Conservation (phyloP, 164 flowering plant species). For the Berberis thunbergii region DNA sequence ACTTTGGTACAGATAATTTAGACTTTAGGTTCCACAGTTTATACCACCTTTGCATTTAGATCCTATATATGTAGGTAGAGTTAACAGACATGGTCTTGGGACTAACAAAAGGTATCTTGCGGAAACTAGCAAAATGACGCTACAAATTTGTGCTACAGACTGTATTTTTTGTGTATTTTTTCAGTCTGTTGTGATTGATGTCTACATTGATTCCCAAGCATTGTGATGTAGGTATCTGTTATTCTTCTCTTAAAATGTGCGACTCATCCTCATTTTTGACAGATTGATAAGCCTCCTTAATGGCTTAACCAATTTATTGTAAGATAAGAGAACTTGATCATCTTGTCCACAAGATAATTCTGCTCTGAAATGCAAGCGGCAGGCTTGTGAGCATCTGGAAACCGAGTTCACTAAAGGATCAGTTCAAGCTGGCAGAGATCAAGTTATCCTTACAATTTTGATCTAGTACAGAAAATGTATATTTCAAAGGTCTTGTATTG, state of each 20-base stretch:
- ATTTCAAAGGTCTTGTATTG: background rate
- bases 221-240: background rate
- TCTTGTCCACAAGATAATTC: background rate
- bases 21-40: no score
- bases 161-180: no score
- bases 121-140: no score
- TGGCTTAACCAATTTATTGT: conserved; percentile 9
- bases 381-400: background rate
- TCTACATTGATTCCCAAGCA: background rate
- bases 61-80: no score
- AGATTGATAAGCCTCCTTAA: conserved; percentile 13
- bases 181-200: background rate
- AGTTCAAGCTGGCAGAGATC: no score
- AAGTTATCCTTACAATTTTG: background rate
- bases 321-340: conserved; percentile 6
- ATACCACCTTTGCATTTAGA: no score
- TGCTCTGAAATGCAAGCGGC: background rate
- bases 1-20: no score
- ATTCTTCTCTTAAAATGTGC: background rate
- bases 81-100: no score
- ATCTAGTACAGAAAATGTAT: conserved; percentile 4
- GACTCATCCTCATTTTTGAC: conserved; percentile 2
- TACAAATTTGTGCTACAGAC: no score
- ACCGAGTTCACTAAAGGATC: no score
- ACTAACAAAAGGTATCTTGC: no score